Evolutionary conservation across 371 early-diverging fungal species (phyloP), one percentile per base, ranked within the genome.

Genomic region (Mucor indicus): DNA sequence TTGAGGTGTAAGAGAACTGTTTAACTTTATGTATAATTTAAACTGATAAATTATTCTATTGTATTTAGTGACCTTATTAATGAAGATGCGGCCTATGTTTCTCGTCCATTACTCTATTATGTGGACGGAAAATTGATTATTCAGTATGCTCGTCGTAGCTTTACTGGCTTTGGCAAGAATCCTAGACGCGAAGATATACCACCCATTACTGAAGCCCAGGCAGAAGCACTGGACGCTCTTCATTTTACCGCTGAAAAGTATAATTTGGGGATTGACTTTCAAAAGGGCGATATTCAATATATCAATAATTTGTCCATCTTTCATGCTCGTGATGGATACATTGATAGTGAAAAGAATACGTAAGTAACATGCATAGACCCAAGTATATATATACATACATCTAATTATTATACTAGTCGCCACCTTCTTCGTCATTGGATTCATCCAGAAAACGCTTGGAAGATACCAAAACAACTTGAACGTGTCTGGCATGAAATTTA

Each of bases 401-500:
- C 25, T 23, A 35, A 13, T 15, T 24, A 11, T 19, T 7, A 23
- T 21, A 62, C n/a, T n/a, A n/a, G 62, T 21, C 59, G 64, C n/a
- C 64, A 64, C 41, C 52, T 64, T 27, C 46, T 64, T n/a, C 64
- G 64, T 21, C 55, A 59, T 22, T 64, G 64, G 64, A 46, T 64
- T 35, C 64, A 59, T 38, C 64, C 64, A 17, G 64, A 64, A 21
- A 59, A 52, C 15, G 49, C 55, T 15, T 64, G 64, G 64, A 48
- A 59, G 11, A 37, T 59, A 11, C 64, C 64, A 17, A 27, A 51
- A 20, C 55, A 64, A 27, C 39, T 64, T 15, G 45, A 64, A 32
- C 13, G 47, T 16, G 38, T 35, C 33, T 64, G 64, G 64, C 21
- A 64, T 19, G 43, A 27, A 3, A 37, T 64, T 12, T 64, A 59